Evolutionary conservation across 1,284 basidiomycete species (phyloP).

Genomic region (Puccinia horiana): DNA sequence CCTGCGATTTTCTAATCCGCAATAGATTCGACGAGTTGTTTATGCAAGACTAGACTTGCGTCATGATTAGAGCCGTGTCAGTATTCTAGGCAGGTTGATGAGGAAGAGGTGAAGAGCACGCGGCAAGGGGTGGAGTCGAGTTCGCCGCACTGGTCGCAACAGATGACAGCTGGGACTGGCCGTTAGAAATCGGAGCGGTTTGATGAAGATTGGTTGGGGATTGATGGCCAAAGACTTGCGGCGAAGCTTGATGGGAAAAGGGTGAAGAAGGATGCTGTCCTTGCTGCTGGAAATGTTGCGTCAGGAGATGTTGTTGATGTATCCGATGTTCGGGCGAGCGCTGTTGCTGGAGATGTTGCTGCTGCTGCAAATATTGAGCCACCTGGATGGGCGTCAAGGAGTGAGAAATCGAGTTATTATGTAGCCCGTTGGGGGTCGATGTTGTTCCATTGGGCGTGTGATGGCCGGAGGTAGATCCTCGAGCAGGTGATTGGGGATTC

Average conservation of each 20-base stretch:
- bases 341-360: constrained; percentile 39
- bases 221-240: constrained; percentile 15
- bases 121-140: constrained; percentile 33
- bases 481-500: constrained; percentile 29
- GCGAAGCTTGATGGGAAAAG: constrained; percentile 29
- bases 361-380: constrained; percentile 41
- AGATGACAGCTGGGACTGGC: constrained; percentile 17
- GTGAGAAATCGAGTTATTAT: constrained; percentile 4
- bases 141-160: constrained; percentile 7
- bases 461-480: not conserved
- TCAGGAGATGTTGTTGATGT: constrained; percentile 29
- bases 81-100: constrained; percentile 13
- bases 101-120: constrained; percentile 21
- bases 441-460: constrained; percentile 23
- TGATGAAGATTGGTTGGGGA: constrained; percentile 15
- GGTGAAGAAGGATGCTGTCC: constrained; percentile 7
- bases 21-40: not conserved
- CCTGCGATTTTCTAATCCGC: not conserved
- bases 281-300: constrained; percentile 37
- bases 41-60: not conserved
- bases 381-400: constrained; percentile 38
- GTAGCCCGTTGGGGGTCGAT: constrained; percentile 13
- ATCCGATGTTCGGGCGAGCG: constrained; percentile 30
- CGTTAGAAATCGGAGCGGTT: constrained; percentile 8
- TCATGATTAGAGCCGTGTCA: too few species aligned